These are phyloP conservation scores for Spergularia azorica DNA, from an alignment of 179 eudicot genomes.

Conservation along the genomic window DNA sequence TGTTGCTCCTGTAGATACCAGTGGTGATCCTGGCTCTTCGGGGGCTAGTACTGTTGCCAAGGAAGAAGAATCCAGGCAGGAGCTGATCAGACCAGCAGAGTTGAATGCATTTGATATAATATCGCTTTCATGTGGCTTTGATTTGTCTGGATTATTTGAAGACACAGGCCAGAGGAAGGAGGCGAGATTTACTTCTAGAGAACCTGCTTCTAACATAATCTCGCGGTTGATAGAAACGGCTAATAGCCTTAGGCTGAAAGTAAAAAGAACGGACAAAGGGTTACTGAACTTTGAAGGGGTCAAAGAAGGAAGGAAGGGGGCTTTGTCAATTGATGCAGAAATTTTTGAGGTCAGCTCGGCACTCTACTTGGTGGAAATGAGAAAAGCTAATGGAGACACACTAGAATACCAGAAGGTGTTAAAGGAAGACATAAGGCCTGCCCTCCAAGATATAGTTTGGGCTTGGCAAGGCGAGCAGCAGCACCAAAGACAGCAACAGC, in stretches of 20 bases:
- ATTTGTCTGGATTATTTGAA: constrained; percentile 38
- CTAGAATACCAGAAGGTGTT: constrained; percentile 36
- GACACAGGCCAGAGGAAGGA: constrained; percentile 31
- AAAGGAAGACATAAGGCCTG: constrained; percentile 37
- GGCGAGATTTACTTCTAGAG: constrained; percentile 37
- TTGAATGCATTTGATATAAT: constrained; percentile 42
- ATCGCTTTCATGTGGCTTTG: constrained; percentile 40
- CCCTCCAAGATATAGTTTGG: constrained; percentile 37
- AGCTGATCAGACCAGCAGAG: constrained; percentile 33
- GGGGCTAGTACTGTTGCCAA: neutral
- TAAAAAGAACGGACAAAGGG: constrained; percentile 38
- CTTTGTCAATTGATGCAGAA: constrained; percentile 37
- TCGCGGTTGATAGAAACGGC: constrained; percentile 36
- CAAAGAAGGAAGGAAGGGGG: constrained; percentile 34
- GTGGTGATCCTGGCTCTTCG: constrained; percentile 38
- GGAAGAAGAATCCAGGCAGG: constrained; percentile 27
- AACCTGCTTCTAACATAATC: constrained; percentile 34
- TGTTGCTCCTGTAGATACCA: neutral
- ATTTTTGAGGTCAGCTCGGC: constrained; percentile 32
- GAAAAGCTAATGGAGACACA: constrained; percentile 40
- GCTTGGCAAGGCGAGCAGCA: constrained; percentile 41
- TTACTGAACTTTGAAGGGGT: constrained; percentile 37
- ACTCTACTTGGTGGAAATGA: constrained; percentile 33
- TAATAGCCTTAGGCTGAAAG: constrained; percentile 29
- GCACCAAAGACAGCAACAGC: neutral